Conservation (phyloP, 352 stramenopile species). For the Phytopythium kandeliae region DNA sequence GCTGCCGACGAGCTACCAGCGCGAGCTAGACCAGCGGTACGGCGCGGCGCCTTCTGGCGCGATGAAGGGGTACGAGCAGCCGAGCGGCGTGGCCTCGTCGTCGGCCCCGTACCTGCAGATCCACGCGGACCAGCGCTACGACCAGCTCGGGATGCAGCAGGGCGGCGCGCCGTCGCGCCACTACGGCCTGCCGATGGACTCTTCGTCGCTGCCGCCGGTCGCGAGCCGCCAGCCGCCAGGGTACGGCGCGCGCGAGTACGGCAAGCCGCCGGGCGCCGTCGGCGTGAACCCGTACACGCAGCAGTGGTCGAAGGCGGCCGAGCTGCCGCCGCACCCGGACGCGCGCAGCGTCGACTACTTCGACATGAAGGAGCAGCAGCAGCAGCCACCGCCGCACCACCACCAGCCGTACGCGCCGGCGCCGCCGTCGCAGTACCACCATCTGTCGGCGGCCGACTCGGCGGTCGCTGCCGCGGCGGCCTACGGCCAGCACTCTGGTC, state of each 20-base stretch:
- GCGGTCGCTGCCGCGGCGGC: constrained; percentile 16
- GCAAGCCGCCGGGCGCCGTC: constrained; percentile 22
- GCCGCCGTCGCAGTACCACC: constrained; percentile 56
- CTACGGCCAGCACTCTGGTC: constrained; percentile 34
- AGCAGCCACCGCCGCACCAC: no score
- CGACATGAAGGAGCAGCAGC: constrained; percentile 64
- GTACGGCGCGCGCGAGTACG: constrained; percentile 22
- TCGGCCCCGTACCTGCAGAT: constrained; percentile 66
- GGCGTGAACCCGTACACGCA: constrained; percentile 47
- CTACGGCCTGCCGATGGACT: constrained; percentile 47
- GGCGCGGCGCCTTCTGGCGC: neutral
- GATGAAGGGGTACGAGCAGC: constrained; percentile 50
- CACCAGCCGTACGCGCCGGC: constrained; percentile 37
- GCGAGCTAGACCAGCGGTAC: constrained; percentile 74
- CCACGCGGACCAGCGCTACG: constrained; percentile 72
- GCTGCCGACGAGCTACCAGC: constrained; percentile 39
- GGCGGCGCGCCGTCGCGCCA: constrained; percentile 28
- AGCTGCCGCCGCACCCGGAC: constrained; percentile 29
- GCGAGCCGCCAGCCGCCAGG: constrained; percentile 35
- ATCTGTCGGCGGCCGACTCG: constrained; percentile 56
- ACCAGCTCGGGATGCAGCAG: constrained; percentile 54
- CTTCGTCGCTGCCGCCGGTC: constrained; percentile 30
- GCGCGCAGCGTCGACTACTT: constrained; percentile 56
- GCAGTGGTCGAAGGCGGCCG: constrained; percentile 58
- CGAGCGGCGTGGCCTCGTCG: constrained; percentile 8